Base-by-base conservation (phyloP, 2,329 filamentous ascomycete genomes). In the Scedosporium boydii region DNA sequence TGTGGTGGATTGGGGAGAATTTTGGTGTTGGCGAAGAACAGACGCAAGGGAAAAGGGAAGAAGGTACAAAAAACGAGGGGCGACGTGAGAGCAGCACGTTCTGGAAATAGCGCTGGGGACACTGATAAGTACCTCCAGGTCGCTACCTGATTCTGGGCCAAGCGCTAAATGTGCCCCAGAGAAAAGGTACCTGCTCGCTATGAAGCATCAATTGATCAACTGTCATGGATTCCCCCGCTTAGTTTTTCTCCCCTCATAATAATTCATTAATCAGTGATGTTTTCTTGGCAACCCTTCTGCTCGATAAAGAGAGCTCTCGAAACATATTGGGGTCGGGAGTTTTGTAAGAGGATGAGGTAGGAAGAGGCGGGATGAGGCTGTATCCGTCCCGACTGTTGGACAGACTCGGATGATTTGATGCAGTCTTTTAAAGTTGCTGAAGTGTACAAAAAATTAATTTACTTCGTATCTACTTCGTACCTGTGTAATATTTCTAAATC, bases 51-150 rank as follows among this genome's bases (percentile, higher is more conserved):
- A 46, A 42, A 60, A 59, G 63, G 48, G 51, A 53, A 48, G 41
- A 59, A n/a, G 23, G 41, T 12, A 59, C 60, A 46, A 62, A 62
- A 44, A 44, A 60, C 16, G 21, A 60, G 26, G 53, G 61, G 57
- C 29, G 57, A 21, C 34, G 34, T 29, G 18, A 55, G 18, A 55
- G 51, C 51, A 55, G n/a, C 23, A 12, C 18, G 21, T 44, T 44
- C 23, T 59, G 48, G 57, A 63, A 46, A 44, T 27, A 21, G 18
- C 18, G 46, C 23, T 12, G 29, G 18, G 58, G 14, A 48, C 27
- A 12, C 41, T 21, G 41, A 60, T 21, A 48, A 21, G 44, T n/a
- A 21, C n/a, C 34, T 38, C 34, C 10, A 12, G 10, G 34, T 38
- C 34, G 34, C 34, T 38, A 38, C 34, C 10, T 3, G 34, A 38